Base-by-base conservation (phyloP, 257 asterid species). In the Solanum sejunctum region DNA sequence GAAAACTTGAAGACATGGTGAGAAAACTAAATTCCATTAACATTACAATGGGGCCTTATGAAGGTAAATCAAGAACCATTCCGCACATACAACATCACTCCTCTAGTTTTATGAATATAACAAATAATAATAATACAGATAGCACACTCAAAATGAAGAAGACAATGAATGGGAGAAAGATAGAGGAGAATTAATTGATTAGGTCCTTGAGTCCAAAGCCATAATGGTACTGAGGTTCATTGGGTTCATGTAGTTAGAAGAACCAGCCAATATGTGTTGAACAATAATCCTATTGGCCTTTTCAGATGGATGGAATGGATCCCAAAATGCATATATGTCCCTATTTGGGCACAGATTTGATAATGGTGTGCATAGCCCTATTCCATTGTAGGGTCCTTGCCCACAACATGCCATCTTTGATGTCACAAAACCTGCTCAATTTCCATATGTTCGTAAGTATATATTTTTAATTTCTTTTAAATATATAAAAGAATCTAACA, bases 211-310 rank as follows among this genome's bases (percentile, higher is more conserved):
- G 20, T 92, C 95, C 88, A 89, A 70, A 18, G 87, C 89, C 85
- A 92, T 20, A 3, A 93, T 80, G 54, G 92, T 73, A 87, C 89
- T 91, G 84, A 94, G 96, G 82, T 94, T 94, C 94, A 94, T 91
- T 45, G 96, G 98, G 39, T 69, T 82, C 97, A 94, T 94, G 86
- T 93, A 93, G 8, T 67, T 77, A 71, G 69, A 16, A 12, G 87
- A 73, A 0, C 98, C 98, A 17, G 88, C 81, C 69, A 94, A 66
- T 28, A 94, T 92, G 82, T 89, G 93, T 47, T 89, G 91, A 61
- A 91, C 98, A 81, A 94, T 86, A 5, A 94, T 82, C 66, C 93
- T 89, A 61, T 91, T 94, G 60, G 98, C 98, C 85, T 23, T 93
- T 84, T 94, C 98, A 0, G 96, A 94, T 10, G 39, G 39, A 36